These are phyloP conservation scores for Amanita molliuscula DNA, from an alignment of 768 basidiomycete species.

Conservation along the genomic window DNA sequence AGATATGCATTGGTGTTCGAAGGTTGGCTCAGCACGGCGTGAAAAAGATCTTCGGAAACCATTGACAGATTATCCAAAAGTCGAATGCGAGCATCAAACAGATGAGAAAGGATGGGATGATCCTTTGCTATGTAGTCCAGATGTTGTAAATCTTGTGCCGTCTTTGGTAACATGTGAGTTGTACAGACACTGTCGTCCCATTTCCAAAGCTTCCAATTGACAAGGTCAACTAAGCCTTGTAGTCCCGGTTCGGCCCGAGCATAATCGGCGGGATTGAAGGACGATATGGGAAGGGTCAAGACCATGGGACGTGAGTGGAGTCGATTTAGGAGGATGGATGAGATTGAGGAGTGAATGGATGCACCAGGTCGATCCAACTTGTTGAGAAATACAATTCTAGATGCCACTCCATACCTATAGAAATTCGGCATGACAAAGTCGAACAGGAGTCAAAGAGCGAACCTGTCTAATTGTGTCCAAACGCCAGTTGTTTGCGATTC, in stretches of 20 bases:
- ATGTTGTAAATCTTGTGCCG: constrained; percentile 29
- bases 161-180: constrained; percentile 40
- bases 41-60: constrained; percentile 76
- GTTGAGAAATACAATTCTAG: constrained; percentile 76
- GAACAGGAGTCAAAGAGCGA: constrained; percentile 14
- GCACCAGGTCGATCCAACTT: constrained; percentile 85
- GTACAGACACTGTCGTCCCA: constrained; percentile 47
- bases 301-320: constrained; percentile 67
- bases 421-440: neutral
- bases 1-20: constrained; percentile 57
- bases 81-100: constrained; percentile 56
- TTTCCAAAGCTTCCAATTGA: constrained; percentile 78
- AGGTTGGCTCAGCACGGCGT: constrained; percentile 47
- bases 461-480: constrained; percentile 84
- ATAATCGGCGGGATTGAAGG: constrained; percentile 61
- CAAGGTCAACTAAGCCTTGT: constrained; percentile 74
- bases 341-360: constrained; percentile 59
- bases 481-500: constrained; percentile 87
- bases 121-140: constrained; percentile 35
- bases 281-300: constrained; percentile 68
- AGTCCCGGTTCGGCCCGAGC: constrained; percentile 70
- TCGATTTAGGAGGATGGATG: constrained; percentile 65
- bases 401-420: constrained; percentile 66
- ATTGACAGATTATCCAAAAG: constrained; percentile 74
- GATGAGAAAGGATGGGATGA: constrained; percentile 62